Evolutionary conservation across 495 filamentous ascomycete genomes (phyloP), one percentile per base, ranked within the genome.

Genomic region (Xanthoparmelia taractica): DNA sequence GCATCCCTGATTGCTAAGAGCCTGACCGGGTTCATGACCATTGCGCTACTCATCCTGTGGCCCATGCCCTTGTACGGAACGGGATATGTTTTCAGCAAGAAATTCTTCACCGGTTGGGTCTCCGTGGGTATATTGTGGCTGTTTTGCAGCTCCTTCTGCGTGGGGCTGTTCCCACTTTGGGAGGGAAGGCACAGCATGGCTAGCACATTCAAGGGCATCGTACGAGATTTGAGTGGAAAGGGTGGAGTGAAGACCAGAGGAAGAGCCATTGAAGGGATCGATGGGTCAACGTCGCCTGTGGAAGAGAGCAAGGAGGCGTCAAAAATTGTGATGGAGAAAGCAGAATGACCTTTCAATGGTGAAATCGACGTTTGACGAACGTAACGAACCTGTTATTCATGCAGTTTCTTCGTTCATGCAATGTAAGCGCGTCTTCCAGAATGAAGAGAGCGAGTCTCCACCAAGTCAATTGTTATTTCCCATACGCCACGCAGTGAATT

Each of bases 21-120:
- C 8, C 80, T 89, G 66, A 96, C 92, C 0, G 79, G 87, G 29
- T 75, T 84, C 68, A 80, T 96, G 78, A 91, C 92, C 0, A 63
- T 96, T 0, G 81, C 84, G 11, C 75, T 97, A 60, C 74, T 97
- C 4, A 79, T 97, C 27, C 81, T 96, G 56, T 97, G 93, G 93
- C 93, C 93, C 12, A 94, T 96, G 80, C 93, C 93, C 1, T 84
- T 97, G 85, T 97, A 95, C 71, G 93, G 91, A 11, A 79, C 80
- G 10, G 84, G 83, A 27, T 97, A 97, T 70, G 82, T 96, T 43
- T 96, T 96, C 77, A 88, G 84, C 72, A 92, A 91, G 77, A 80
- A 82, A 34, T 96, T 96, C 79, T 96, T 96, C 76, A 92, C 91
- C 3, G 92, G 92, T 40, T 96, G 92, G 92, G 85, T 96, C 23